Base-by-base conservation (phyloP, 2,329 filamentous ascomycete genomes). In the Trichoderma sp. region DNA sequence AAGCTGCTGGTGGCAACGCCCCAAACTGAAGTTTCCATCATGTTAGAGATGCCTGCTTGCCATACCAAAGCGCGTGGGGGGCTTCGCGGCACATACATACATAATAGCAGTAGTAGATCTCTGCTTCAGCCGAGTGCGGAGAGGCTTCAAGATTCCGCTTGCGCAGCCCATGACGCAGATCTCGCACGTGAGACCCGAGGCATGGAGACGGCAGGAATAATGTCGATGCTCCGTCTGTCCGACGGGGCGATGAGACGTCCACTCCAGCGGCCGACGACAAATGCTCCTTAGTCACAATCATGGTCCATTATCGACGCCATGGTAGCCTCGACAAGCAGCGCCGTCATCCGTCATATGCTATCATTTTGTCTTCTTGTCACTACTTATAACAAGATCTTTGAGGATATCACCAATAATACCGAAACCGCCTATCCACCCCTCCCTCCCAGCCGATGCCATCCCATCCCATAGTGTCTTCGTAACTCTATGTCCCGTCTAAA, bases 381-480 rank as follows among this genome's bases (percentile, higher is more conserved):
- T 43, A 43, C 39, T 54, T 43, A 58, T 58, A 43, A 56, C 69
- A 69, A 66, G 51, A 54, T 14, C 28, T n/a, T 43, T 43, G 39
- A 63, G 64, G 54, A 39, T 64, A 61, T 64, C 68, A 66, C 68
- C 55, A 60, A 65, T 61, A 49, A 60, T 51, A 67, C 64, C 64
- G 54, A 68, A 68, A 54, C 68, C 54, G 60, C 55, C 63, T 39
- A 51, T 46, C 51, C 60, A 11, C 58, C 66, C 64, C 55, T 56
- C 32, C 43, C 60, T 26, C 63, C 55, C 18, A 52, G 43, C 65
- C 54, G 68, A 34, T 60, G 39, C 65, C 65, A 73, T 74, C 74
- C 73, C 71, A 73, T 77, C 75, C 65, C 71, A 73, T 77, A 75
- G 64, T 76, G 69, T 75, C 74, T 72, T 77, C 76, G 68, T 77